A percentile compares a stretch with the other conserved stretches of the same genome.
Conservation (phyloP, 805 yeast species). For the Lachancea meyersii region DNA sequence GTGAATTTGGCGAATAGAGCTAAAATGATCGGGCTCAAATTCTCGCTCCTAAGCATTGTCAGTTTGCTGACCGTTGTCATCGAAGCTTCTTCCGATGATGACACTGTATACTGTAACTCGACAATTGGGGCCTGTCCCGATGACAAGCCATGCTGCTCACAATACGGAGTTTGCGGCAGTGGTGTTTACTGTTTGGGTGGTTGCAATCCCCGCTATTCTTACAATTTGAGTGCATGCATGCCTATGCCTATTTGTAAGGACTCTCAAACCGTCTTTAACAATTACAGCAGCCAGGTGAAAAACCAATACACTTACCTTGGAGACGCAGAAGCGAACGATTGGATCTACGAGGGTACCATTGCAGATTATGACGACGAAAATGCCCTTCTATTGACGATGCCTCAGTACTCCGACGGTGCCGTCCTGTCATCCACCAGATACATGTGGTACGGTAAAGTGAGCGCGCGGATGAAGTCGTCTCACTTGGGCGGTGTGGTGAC, state of each 20-base stretch:
- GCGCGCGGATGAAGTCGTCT: constrained; percentile 65
- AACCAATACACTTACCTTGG: constrained; percentile 52
- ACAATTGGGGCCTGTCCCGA: constrained; percentile 55
- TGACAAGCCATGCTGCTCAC: constrained; percentile 77
- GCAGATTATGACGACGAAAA: constrained; percentile 45
- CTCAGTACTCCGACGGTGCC: constrained; percentile 65
- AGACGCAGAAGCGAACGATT: constrained; percentile 57
- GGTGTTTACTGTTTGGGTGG: constrained; percentile 76
- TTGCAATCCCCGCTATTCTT: constrained; percentile 71
- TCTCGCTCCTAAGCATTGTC: not conserved
- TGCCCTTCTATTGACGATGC: constrained; percentile 68
- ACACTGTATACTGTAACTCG: constrained; percentile 5
- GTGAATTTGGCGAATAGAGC: too few species aligned
- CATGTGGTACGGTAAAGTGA: constrained; percentile 83
- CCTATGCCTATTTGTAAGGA: constrained; percentile 73
- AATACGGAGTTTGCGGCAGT: constrained; percentile 73
- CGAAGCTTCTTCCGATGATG: not conserved
- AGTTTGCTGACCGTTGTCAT: not conserved
- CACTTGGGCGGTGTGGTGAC: constrained; percentile 75
- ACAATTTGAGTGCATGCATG: constrained; percentile 62
- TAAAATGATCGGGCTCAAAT: not conserved
- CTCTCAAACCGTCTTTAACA: constrained; percentile 38
- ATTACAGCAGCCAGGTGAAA: constrained; percentile 30
- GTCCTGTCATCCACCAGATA: constrained; percentile 72
- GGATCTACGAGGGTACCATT: constrained; percentile 59